Conservation (phyloP, 768 basidiomycete species). For the button mushroom (Agaricus bisporus) region DNA sequence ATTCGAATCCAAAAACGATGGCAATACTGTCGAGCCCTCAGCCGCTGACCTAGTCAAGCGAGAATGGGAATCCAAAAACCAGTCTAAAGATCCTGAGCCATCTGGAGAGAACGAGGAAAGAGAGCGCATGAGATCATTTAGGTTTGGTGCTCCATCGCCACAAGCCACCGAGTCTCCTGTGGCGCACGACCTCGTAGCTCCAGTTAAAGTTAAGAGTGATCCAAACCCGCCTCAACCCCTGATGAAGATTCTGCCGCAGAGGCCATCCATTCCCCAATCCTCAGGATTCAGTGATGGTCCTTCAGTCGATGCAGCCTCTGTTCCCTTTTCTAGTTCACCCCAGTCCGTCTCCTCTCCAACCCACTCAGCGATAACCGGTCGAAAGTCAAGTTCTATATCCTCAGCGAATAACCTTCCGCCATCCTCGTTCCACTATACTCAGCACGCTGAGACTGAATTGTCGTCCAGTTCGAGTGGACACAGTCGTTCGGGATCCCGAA, state of each 20-base stretch:
- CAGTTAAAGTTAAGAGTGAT: not conserved
- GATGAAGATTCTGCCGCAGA: not conserved
- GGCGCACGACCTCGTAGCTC: not conserved
- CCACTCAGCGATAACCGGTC: not conserved
- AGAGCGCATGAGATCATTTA: conserved; percentile 27
- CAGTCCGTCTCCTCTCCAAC: conserved; percentile 9
- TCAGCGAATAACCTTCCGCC: not conserved
- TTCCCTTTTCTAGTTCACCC: conserved; percentile 13
- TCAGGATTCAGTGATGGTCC: not conserved
- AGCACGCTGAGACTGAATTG: not conserved
- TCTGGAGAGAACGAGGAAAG: conserved; percentile 16
- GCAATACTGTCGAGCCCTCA: conserved; percentile 19
- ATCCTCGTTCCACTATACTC: not conserved
- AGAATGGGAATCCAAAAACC: conserved; percentile 44
- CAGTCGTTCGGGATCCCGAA: conserved; percentile 1
- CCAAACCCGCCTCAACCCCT: not conserved
- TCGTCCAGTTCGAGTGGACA: not conserved
- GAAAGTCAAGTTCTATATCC: not conserved
- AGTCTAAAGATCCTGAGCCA: conserved; percentile 8
- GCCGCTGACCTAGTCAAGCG: conserved; percentile 50
- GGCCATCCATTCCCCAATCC: conserved; percentile 1
- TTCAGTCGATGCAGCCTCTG: not conserved
- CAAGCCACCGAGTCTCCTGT: not conserved
- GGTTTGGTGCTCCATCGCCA: conserved; percentile 23
- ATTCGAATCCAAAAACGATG: conserved; percentile 10